Percentiles rank a stretch among this genome's conserved stretches.
Evolutionary conservation across 1,284 basidiomycete genomes (phyloP).

Genomic region (Leccinum insigne): DNA sequence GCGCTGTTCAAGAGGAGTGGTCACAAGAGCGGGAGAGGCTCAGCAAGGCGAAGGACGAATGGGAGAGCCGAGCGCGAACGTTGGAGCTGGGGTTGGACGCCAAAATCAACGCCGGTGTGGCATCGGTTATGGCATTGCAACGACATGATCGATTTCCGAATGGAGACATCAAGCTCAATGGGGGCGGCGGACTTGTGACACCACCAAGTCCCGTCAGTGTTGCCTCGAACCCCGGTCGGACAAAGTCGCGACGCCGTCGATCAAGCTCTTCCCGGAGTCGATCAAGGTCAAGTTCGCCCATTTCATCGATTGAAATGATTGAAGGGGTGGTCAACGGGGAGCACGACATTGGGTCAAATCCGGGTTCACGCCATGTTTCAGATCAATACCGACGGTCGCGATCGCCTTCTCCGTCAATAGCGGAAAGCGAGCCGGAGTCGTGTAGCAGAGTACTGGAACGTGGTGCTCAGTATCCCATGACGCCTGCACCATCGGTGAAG

Average conservation of each 20-base stretch:
- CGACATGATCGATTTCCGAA: constrained; percentile 36
- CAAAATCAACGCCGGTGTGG: constrained; percentile 49
- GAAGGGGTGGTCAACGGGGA: constrained; percentile 26
- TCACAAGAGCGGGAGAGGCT: constrained; percentile 78
- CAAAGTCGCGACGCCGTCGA: constrained; percentile 35
- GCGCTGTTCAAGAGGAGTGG: constrained; percentile 71
- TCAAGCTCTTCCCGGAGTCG: constrained; percentile 31
- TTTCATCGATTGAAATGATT: constrained; percentile 37
- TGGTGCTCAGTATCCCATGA: constrained; percentile 42
- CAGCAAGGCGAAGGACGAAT: constrained; percentile 75
- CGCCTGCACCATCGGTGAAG: constrained; percentile 38
- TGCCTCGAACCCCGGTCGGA: constrained; percentile 55
- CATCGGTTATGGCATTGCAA: constrained; percentile 40
- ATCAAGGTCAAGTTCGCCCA: constrained; percentile 33
- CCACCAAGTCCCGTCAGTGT: constrained; percentile 73
- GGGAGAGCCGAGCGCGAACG: constrained; percentile 60
- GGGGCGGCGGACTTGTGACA: constrained; percentile 58
- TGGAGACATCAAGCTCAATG: constrained; percentile 36
- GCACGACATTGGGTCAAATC: constrained; percentile 21
- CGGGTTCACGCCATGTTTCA: constrained; percentile 30
- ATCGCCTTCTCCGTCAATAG: constrained; percentile 40
- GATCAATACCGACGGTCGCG: constrained; percentile 34
- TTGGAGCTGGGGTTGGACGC: constrained; percentile 45
- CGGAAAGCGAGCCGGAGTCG: constrained; percentile 41
- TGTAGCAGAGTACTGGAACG: constrained; percentile 19